Conservation (phyloP, 805 yeast genomes). For the Kuraishia ogatae region DNA sequence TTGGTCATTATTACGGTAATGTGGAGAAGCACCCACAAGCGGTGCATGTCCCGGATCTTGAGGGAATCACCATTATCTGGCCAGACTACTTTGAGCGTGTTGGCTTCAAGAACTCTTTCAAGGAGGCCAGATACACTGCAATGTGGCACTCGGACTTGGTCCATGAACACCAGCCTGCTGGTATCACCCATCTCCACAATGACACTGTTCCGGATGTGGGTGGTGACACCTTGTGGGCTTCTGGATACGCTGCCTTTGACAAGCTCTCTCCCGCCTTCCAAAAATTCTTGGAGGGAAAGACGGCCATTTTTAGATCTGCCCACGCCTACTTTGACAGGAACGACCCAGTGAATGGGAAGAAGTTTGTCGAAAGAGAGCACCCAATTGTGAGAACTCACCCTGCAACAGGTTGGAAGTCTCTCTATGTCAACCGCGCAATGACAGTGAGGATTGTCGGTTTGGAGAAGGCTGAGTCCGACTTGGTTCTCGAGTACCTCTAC, state of each 20-base stretch:
- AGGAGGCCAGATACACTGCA: slow-evolving; percentile 13
- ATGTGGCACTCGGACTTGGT: slow-evolving; percentile 49
- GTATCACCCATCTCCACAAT: slow-evolving; percentile 43
- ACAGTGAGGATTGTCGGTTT: slow-evolving; percentile 45
- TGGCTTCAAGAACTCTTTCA: slow-evolving; percentile 13
- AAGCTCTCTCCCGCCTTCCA: slow-evolving; percentile 43
- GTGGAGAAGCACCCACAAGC: slow-evolving; percentile 31
- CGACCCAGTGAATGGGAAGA: slow-evolving; percentile 38
- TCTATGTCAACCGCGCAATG: slow-evolving; percentile 44
- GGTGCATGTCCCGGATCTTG: slow-evolving; percentile 25
- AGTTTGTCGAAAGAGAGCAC: slow-evolving; percentile 45
- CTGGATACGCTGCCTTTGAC: slow-evolving; percentile 51
- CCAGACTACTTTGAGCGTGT: slow-evolving; percentile 24
- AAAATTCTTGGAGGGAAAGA: slow-evolving; percentile 43
- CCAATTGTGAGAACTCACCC: slow-evolving; percentile 60
- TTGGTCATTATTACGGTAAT: slow-evolving; percentile 39
- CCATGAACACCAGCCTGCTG: slow-evolving; percentile 51
- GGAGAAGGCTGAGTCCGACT: slow-evolving; percentile 39
- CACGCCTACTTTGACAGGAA: slow-evolving; percentile 30
- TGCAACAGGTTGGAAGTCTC: slow-evolving; percentile 53
- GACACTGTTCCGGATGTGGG: slow-evolving; percentile 42
- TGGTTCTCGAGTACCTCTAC: slow-evolving; percentile 37
- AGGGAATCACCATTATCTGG: slow-evolving; percentile 34
- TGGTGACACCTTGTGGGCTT: slow-evolving; percentile 50
- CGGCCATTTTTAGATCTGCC: slow-evolving; percentile 33